Conservation (phyloP, 306 rosid species). For the Begonia peltatifolia region DNA sequence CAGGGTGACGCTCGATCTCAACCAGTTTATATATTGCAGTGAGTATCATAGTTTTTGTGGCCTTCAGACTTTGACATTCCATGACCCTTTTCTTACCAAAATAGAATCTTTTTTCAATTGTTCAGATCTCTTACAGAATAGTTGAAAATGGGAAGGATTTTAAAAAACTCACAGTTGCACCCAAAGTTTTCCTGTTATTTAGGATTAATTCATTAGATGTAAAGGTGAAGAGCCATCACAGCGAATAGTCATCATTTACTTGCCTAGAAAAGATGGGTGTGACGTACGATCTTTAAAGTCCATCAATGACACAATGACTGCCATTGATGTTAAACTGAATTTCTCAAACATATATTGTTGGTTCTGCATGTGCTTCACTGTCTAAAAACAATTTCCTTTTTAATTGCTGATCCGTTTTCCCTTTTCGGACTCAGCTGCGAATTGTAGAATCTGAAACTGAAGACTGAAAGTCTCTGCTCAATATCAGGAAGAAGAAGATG, state of each 20-base stretch:
- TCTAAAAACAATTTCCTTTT: background rate
- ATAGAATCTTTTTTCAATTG: background rate
- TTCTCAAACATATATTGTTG: background rate
- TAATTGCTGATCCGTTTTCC: conserved; percentile 11
- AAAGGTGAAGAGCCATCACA: too few species aligned
- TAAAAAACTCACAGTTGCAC: too few species aligned
- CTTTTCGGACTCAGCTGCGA: conserved; percentile 47
- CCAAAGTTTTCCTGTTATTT: too few species aligned
- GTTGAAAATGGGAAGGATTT: too few species aligned
- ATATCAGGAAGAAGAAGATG: conserved; percentile 2
- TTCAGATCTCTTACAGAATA: background rate
- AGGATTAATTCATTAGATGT: too few species aligned
- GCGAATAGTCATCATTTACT: too few species aligned
- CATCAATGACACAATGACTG: too few species aligned
- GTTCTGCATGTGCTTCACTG: background rate
- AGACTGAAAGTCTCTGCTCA: too few species aligned
- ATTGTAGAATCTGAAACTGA: conserved; percentile 56
- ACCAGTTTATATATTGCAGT: conserved; percentile 87
- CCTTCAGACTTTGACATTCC: background rate
- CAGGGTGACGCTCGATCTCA: conserved; percentile 80
- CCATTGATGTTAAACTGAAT: background rate
- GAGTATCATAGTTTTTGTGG: conserved; percentile 21
- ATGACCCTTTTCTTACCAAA: background rate
- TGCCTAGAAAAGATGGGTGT: too few species aligned
- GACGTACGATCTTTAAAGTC: too few species aligned